Base-by-base conservation (phyloP, 192 early-diverging fungal species). In the Entrophospora sp. region DNA sequence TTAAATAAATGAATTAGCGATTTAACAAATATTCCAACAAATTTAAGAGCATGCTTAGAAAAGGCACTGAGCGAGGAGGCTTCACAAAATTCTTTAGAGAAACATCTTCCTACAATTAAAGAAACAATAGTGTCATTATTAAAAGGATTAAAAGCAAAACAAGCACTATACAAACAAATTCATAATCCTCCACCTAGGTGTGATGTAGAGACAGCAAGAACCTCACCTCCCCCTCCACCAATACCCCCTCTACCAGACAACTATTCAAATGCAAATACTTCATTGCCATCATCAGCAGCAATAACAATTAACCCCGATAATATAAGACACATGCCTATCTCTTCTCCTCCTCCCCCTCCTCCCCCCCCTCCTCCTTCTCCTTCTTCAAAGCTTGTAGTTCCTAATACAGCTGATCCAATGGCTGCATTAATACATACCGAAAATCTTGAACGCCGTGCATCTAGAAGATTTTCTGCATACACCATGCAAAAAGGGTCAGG, bases 101-200 rank as follows among this genome's bases (percentile, higher is more conserved):
- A 70, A 13, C 68, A 80, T 45, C 56, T 84, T 14, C 81, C 81
- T n/a, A 68, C 52, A 7, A 84, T 84, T 48, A 72, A 75, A 46
- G 78, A 78, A 25, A 71, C 75, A 30, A 83, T 83, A 62, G 69
- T 83, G 28, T 61, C 66, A 22, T 61, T 83, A 8, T 53, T 83
- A 4, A 77, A 83, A 63, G 78, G 77, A 5, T 52, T 83, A 34
- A 80, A 79, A 32, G 68, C 61, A 37, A 84, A 82, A 38, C 81
- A 84, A 67, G 74, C 72, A 28, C 24, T 76, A 3, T 72, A 75
- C 52, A 45, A 75, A 24, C 77, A 81, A 42, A 65, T 52, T 8
- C 34, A 70, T 35, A 49, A 53, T 8, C 16, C 32, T n/a, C 3
- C 45, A 49, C 43, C 27, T n/a, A n/a, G n/a, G n/a, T n/a, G n/a